phyloP scores from a whole-genome alignment of 345 rosid genomes.

The Boechera retrofracta region DNA sequence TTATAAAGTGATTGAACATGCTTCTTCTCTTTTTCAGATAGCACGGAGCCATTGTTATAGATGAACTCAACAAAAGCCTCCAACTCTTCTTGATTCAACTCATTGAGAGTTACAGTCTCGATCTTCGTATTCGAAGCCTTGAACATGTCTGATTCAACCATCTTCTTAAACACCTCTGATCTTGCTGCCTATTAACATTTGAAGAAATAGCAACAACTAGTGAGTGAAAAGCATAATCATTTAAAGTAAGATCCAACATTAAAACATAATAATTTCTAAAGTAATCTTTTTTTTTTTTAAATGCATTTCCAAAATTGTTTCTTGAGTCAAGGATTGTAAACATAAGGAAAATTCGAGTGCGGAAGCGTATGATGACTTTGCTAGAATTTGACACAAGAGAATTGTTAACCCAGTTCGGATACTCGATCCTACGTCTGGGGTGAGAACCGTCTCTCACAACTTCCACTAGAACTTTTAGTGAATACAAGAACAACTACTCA shows the following conservation, averaged over 20 bases:
- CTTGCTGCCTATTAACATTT: not conserved
- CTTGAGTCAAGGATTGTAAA: not conserved
- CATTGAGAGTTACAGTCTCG: slow-evolving; percentile 8
- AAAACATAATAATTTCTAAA: too few species aligned
- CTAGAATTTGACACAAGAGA: too few species aligned
- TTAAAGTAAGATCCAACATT: not conserved
- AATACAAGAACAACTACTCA: too few species aligned
- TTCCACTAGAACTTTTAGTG: too few species aligned
- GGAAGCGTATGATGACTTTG: too few species aligned
- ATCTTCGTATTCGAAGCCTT: not conserved
- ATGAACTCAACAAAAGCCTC: slow-evolving; percentile 26
- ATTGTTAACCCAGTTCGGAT: too few species aligned
- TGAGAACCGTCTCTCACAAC: too few species aligned
- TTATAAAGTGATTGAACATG: slow-evolving; percentile 11
- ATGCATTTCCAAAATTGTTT: too few species aligned
- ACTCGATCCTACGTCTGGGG: too few species aligned
- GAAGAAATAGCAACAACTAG: not conserved
- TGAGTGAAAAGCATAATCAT: not conserved
- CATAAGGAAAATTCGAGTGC: too few species aligned
- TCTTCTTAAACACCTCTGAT: slow-evolving; percentile 1
- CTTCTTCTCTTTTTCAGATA: slow-evolving; percentile 18
- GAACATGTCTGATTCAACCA: not conserved
- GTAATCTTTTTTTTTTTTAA: too few species aligned
- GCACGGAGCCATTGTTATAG: not conserved
- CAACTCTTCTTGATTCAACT: slow-evolving; percentile 27